Evolutionary conservation across 805 yeast genomes (phyloP), one percentile per base, ranked within the genome.

Genomic region (Blastobotrys terrestris): DNA sequence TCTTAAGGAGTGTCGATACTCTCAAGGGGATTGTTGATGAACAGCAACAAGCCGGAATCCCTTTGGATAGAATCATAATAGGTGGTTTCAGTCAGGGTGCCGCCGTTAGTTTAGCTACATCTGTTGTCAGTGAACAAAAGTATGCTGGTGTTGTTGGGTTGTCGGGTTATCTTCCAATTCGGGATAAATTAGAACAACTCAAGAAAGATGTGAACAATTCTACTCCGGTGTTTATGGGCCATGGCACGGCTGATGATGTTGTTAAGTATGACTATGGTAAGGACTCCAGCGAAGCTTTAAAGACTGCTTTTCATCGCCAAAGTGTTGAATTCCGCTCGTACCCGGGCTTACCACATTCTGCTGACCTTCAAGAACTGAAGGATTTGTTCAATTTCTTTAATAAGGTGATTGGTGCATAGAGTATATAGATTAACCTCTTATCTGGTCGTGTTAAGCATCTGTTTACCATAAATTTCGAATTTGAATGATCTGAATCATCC

Each of bases 81-180:
- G 98, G 98, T 39, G 99, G 99, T 0, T 94, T 94, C 66, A 85
- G 95, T 3, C 99, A 94, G 70, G 99, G 99, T 52, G 95, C 89
- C 48, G 90, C 95, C 1, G 55, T 92, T 8, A 71, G 94, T 1
- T 71, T 87, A 54, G 64, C 63, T 50, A 55, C 66, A 5, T 57
- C 67, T 1, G 39, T 61, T 16, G 58, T 63, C 2, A 46, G 56
- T 5, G 58, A 63, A 22, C 64, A 71, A 52, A 85, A 85, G 62
- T 72, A 91, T 18, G 98, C 87, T 6, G 98, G 96, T 1, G 75
- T 87, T 31, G 67, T 89, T 19, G 79, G 83, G 0, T 70, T 92
- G 47, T 86, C 96, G 0, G 97, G 97, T 0, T 88, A 87, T 62
- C 70, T 81, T 54, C 75, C 76, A 16, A 53, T 63, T 26, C 49